Evolutionary conservation across 305 asterid species (phyloP).

Genomic region (Solanum chacoense): DNA sequence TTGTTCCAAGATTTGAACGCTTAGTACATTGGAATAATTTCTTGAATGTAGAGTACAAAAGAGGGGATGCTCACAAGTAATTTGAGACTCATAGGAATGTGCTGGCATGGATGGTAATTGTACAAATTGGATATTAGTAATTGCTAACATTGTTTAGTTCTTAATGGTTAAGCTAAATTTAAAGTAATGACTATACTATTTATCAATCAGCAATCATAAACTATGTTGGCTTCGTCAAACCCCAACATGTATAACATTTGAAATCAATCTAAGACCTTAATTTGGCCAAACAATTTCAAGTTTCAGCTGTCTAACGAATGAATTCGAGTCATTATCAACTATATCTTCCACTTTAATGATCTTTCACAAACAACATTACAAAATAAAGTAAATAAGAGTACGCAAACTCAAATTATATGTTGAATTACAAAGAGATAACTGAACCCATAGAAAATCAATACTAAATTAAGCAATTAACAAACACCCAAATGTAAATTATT

Average conservation of each 20-base stretch:
- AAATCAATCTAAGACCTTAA: background rate
- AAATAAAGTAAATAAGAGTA: background rate
- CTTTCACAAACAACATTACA: background rate
- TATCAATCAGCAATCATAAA: background rate
- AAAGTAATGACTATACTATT: background rate
- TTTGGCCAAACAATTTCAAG: background rate
- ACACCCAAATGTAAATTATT: background rate
- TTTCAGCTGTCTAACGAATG: background rate
- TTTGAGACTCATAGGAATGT: background rate
- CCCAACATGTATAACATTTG: background rate
- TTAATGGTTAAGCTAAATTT: background rate
- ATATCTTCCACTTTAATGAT: background rate
- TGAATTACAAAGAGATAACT: background rate
- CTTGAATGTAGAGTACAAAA: background rate
- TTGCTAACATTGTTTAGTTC: background rate
- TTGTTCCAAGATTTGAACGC: background rate
- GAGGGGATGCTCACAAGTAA: background rate
- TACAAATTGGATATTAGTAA: background rate
- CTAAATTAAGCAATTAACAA: background rate
- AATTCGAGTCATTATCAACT: background rate
- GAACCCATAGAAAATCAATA: background rate
- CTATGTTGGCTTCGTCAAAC: background rate
- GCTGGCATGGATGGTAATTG: background rate
- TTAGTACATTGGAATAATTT: background rate
- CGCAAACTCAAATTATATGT: background rate